A percentile compares a stretch with the other conserved stretches of the same genome.
phyloP scores from a whole-genome alignment of 257 asterid species.

The Eustoma russellianum region DNA sequence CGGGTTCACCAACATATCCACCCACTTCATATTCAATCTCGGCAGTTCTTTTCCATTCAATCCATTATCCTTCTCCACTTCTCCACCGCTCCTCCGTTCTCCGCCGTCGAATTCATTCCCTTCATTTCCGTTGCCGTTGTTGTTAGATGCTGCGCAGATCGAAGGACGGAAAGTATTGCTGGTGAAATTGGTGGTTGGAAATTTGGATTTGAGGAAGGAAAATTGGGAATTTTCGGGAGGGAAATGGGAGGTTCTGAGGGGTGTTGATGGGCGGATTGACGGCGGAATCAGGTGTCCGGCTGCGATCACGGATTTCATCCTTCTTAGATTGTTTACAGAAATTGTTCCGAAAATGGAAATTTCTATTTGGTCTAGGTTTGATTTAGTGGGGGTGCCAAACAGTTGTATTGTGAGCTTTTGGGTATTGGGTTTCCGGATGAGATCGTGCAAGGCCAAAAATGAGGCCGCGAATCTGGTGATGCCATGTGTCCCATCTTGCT shows the following conservation, averaged over 20 bases:
- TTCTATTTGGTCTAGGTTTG: no score
- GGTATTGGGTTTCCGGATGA: no score
- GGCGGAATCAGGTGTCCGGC: not conserved
- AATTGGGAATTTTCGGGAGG: no score
- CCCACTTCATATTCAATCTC: constrained; percentile 58
- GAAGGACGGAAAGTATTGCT: not conserved
- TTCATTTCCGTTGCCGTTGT: not conserved
- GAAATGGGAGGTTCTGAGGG: not conserved
- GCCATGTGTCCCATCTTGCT: no score
- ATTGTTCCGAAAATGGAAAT: no score
- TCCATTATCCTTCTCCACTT: constrained; percentile 17
- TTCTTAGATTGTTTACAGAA: no score
- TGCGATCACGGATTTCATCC: not conserved
- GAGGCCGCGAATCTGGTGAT: no score
- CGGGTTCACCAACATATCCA: constrained; percentile 64
- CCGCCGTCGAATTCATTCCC: constrained; percentile 4
- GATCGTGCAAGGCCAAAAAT: no score
- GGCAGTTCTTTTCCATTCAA: constrained; percentile 27
- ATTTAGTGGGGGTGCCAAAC: no score
- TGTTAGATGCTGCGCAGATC: constrained; percentile 2
- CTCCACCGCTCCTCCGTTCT: not conserved
- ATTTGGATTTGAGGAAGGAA: not conserved
- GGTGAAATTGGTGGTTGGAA: not conserved
- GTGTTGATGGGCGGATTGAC: not conserved
- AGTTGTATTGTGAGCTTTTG: no score